Base-by-base conservation (phyloP, 2,329 filamentous ascomycete species). In the Elsinoe australis region DNA sequence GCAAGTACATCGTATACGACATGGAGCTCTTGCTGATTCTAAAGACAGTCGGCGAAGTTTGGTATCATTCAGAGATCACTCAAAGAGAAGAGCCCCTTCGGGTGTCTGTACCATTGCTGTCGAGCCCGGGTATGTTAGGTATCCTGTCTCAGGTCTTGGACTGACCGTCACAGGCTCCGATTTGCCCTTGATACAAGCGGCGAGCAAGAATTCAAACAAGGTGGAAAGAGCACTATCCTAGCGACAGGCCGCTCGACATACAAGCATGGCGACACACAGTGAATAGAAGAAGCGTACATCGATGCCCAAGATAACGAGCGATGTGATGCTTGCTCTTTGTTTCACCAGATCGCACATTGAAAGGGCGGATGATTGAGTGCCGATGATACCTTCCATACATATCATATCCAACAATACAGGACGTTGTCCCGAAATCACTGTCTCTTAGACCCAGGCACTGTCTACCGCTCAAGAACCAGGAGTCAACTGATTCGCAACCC, bases 401-500 rank as follows among this genome's bases (percentile, higher is more conserved):
- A 17, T 9, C 12, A 17, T 21, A 36, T 36, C 18, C 34, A 15
- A 3, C 4, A 28, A n/a, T n/a, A n/a, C n/a, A n/a, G n/a, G n/a
- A n/a, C n/a, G n/a, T n/a, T n/a, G n/a, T n/a, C n/a, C n/a, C n/a
- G n/a, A n/a, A n/a, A n/a, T n/a, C n/a, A n/a, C n/a, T n/a, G n/a
- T n/a, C n/a, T n/a, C n/a, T n/a, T n/a, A n/a, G n/a, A n/a, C n/a
- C n/a, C 7, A 41, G n/a, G 18, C 22, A 41, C 36, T 4, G 3
- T 28, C 5, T 9, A 36, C 34, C 10, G 29, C 3, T 9, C 10
- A 31, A 8, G 29, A 31, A 31, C 4, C 10, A 31, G 3, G 29
- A 31, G n/a, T n/a, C n/a, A n/a, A n/a, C n/a, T n/a, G 10, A 21
- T 22, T 26, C 14, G 55, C 55, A 28, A 76, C 69, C 59, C 64